Evolutionary conservation across 441 rosid genomes (phyloP), one percentile per base, ranked within the genome.

Genomic region (Pelargonium australe): DNA sequence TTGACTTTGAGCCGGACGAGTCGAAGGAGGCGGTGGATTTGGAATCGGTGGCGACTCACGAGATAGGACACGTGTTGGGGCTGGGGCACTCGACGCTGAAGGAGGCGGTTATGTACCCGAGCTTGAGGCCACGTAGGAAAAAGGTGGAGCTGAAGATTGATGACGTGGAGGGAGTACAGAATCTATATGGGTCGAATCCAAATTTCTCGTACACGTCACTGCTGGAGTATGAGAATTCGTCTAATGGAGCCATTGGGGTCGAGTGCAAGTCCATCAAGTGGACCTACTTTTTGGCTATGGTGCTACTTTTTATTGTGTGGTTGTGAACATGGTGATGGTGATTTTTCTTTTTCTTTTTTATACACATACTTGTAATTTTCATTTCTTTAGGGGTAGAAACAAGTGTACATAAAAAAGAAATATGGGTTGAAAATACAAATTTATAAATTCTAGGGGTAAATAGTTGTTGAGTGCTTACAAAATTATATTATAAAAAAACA

Each of bases 11-110:
- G 1, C 9, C 5, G 41, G 86, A 89, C 74, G 82, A 85, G 76
- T 92, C 98, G 10, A 74, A 73, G 17, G 87, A 82, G 8, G 98
- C 98, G 12, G 79, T 92, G 5, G 93, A 92, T 80, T 70, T 92
- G 67, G 98, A 92, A 63, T 92, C 98, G 0, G 96, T 90, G 3
- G 96, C 92, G 1, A 80, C 87, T 37, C 95, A 89, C 68, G 96
- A 92, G 79, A 92, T 90, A 0, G 96, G 98, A 23, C 95, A 92
- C 74, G 69, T 90, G 79, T 71, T 90, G 64, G 95, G 98, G 41
- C 66, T 90, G 68, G 84, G 82, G 0, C 98, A 90, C 70, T 79
- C 83, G 25, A 66, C 84, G 1, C 87, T 71, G 6, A 80, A 83
- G 73, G 87, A 76, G 3, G 95, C 98, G 0, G 94, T 90, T 1